Base-by-base conservation (phyloP, 202 grass and related monocot species). In the Digitaria exilis region DNA sequence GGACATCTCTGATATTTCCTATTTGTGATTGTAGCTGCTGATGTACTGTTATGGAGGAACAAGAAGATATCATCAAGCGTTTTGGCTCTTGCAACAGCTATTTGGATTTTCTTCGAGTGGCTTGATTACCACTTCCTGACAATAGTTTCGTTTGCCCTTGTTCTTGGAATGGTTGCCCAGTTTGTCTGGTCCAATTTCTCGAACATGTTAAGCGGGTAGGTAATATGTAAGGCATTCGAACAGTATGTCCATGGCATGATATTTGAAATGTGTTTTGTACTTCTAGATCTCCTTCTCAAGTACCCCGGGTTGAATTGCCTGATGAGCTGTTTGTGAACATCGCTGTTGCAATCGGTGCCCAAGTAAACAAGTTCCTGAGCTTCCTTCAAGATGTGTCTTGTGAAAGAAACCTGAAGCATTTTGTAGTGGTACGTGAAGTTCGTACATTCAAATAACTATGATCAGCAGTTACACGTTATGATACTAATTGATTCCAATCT, bases 111-210 rank as follows among this genome's bases (percentile, higher is more conserved):
- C 82, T 93, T 98, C 0, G 96, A 98, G 80, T 98, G 96, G 96
- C 90, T 98, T n/a, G 87, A 93, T 69, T 98, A 95, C 63, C 92
- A 98, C 77, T 98, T 98, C 69, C 82, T 98, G 78, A 98, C 92
- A 83, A 87, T 98, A 63, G 21, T 93, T 75, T 90, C 84, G 1
- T 86, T 98, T 74, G 66, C 69, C 49, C 92, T 98, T 71, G 87
- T 93, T 78, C 26, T 92, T 72, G 89, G 87, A 84, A 93, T 98
- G 92, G 85, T 95, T 63, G 45, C 62, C 71, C 96, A 98, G 19
- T 95, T 98, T 80, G 80, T 86, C 15, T 98, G 96, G 92, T 92
- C 92, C 54, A 92, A 91, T 80, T 88, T 90, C 81, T 85, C 91
- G 4, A 87, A 60, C 80, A 87, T 83, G 65, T 80, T 94, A 64